Base-by-base conservation (phyloP, 768 basidiomycete species). In the Fomitopsis pulvina region DNA sequence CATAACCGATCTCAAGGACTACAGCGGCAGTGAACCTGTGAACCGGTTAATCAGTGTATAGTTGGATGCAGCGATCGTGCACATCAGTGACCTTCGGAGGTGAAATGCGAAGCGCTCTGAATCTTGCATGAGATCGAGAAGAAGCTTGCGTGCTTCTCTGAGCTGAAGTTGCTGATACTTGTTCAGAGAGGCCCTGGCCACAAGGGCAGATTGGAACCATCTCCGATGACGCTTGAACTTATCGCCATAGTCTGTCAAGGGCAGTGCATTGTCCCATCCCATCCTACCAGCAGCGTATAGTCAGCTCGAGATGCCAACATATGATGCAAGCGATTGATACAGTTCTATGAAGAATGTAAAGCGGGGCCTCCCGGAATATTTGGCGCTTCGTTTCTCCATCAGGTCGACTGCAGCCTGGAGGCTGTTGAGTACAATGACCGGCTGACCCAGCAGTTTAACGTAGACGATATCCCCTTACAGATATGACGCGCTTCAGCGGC, bases 1-100 rank as follows among this genome's bases (percentile, higher is more conserved):
- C 68, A 46, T 66, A 70, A 0, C 63, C 54, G 20, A 68, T 55
- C 26, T 54, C 55, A 25, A 68, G 53, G 14, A 66, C 59, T 3
- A 61, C 53, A 0, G 62, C 56, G 9, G 57, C 65, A 3, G 59
- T 55, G 40, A 53, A 62, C 25, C 64, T 66, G 14, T 38, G n/a
- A 24, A 25, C 18, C 9, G 12, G 24, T 9, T 22, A 16, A 42
- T 3, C 8, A 2, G 20, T 8, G 18, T 2, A 22, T 11, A 18
- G 44, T 3, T 34, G 44, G 44, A 39, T 42, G 26, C 30, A 48
- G 50, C 50, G 27, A 22, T 52, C 39, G 3, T 46, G 39, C 22
- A 21, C 16, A 22, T 21, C 45, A 22, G 14, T n/a, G 28, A 51
- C 52, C 50, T 47, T 47, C 50, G 32, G 21, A 56, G 21, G 16